Conservation (phyloP, 2,329 filamentous ascomycete genomes). For the Beauveria medogensis region DNA sequence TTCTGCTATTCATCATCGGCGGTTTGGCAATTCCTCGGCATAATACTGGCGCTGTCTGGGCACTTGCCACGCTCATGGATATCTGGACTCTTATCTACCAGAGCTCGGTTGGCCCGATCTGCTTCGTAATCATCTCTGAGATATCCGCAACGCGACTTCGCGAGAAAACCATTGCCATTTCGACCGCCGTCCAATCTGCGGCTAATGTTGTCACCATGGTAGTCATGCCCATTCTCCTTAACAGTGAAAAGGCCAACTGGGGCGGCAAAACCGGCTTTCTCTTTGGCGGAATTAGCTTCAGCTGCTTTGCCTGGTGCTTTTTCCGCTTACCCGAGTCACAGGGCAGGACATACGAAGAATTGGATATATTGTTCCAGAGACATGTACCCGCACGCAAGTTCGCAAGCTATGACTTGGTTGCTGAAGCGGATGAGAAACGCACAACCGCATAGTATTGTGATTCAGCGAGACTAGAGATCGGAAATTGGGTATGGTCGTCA, state of each 20-base stretch:
- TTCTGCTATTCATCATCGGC: conserved; percentile 34
- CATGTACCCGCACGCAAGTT: conserved; percentile 15
- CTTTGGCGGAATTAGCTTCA: conserved; percentile 14
- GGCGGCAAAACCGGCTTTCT: conserved; percentile 18
- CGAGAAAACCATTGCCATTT: conserved; percentile 24
- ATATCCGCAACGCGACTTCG: conserved; percentile 28
- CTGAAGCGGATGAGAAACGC: conserved; percentile 3
- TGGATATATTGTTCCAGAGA: conserved; percentile 17
- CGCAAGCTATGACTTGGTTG: conserved; percentile 9
- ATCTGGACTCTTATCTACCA: conserved; percentile 35
- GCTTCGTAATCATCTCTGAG: conserved; percentile 33
- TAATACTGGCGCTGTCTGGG: conserved; percentile 26
- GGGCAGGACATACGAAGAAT: conserved; percentile 18
- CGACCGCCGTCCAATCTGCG: conserved; percentile 19
- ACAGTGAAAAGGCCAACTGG: conserved; percentile 17
- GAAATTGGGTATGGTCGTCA: too few species aligned
- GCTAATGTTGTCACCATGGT: conserved; percentile 16
- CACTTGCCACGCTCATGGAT: conserved; percentile 30
- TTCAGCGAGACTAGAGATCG: background rate
- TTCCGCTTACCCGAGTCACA: conserved; percentile 20
- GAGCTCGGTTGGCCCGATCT: conserved; percentile 33
- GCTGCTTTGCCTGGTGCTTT: conserved; percentile 16
- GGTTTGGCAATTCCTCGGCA: conserved; percentile 27
- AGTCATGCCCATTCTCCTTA: conserved; percentile 18
- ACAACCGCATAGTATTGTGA: background rate